These are phyloP conservation scores for Bipolaris bicolor DNA, from an alignment of 2,329 filamentous ascomycete genomes.

Conservation along the genomic window DNA sequence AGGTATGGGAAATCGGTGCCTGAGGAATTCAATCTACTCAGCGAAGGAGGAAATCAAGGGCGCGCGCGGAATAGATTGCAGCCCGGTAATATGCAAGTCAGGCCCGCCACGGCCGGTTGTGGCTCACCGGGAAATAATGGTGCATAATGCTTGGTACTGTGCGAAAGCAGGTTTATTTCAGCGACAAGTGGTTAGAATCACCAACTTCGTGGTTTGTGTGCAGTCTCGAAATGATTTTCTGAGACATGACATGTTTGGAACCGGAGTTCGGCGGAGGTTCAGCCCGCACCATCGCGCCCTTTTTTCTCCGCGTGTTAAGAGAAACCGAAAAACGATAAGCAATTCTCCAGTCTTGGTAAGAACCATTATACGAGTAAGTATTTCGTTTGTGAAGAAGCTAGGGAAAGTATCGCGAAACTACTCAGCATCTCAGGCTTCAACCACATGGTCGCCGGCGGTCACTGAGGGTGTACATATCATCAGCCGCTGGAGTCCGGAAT, in stretches of 20 bases:
- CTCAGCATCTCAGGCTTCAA: background rate
- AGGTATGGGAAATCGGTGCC: constrained; percentile 1
- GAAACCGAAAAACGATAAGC: background rate
- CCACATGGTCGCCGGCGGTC: too few species aligned
- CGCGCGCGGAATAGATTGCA: constrained; percentile 1
- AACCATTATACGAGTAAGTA: background rate
- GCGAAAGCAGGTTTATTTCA: constrained; percentile 7
- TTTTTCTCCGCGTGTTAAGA: background rate
- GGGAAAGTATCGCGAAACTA: background rate
- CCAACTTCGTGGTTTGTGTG: constrained; percentile 2
- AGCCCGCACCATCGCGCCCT: background rate
- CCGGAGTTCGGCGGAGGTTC: constrained; percentile 14
- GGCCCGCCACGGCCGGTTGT: constrained; percentile 5
- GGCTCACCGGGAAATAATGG: background rate
- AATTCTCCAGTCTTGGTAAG: too few species aligned
- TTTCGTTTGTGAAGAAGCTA: background rate
- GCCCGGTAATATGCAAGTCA: background rate
- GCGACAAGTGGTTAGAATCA: background rate
- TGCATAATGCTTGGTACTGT: constrained; percentile 14
- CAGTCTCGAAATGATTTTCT: constrained; percentile 1
- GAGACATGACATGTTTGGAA: constrained; percentile 29
- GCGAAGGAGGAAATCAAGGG: constrained; percentile 8
- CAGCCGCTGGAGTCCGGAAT: background rate
- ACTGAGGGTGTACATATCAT: too few species aligned
- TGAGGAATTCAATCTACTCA: constrained; percentile 3